phyloP scores from a whole-genome alignment of 257 asterid species.

The Euphrasia confusa region DNA sequence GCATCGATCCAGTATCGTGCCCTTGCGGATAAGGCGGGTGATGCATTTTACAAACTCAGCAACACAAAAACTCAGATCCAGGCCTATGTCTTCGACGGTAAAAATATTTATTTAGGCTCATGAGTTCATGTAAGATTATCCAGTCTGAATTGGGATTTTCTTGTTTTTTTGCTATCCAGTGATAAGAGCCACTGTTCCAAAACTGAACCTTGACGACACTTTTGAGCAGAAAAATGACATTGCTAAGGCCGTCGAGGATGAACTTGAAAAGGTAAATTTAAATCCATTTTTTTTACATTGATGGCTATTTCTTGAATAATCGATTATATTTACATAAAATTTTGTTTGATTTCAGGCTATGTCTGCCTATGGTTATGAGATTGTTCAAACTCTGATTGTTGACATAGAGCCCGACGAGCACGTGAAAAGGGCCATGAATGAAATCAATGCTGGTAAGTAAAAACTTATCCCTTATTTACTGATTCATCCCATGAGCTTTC shows the following conservation, averaged over 20 bases:
- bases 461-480: no score
- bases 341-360: slow-evolving; percentile 50
- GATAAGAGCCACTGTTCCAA: slow-evolving; percentile 80
- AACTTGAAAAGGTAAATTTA: slow-evolving; percentile 57
- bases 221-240: slow-evolving; percentile 82
- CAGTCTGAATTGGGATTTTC: slow-evolving; percentile 11
- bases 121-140: not conserved
- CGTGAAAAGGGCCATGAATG: not conserved
- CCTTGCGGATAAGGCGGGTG: slow-evolving; percentile 59
- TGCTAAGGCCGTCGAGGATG: slow-evolving; percentile 80
- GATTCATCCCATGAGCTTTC: not conserved
- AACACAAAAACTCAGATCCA: slow-evolving; percentile 71
- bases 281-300: slow-evolving; percentile 6
- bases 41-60: slow-evolving; percentile 79
- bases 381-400: slow-evolving; percentile 40
- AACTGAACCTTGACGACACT: slow-evolving; percentile 59
- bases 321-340: not conserved
- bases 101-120: not conserved
- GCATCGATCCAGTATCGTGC: slow-evolving; percentile 84
- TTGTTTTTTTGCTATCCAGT: slow-evolving; percentile 29
- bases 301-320: slow-evolving; percentile 3
- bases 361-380: slow-evolving; percentile 81
- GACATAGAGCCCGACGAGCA: not conserved
- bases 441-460: not conserved
- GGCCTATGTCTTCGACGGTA: slow-evolving; percentile 87